phyloP scores from a whole-genome alignment of 768 basidiomycete species.

The Tulasnella sp. region DNA sequence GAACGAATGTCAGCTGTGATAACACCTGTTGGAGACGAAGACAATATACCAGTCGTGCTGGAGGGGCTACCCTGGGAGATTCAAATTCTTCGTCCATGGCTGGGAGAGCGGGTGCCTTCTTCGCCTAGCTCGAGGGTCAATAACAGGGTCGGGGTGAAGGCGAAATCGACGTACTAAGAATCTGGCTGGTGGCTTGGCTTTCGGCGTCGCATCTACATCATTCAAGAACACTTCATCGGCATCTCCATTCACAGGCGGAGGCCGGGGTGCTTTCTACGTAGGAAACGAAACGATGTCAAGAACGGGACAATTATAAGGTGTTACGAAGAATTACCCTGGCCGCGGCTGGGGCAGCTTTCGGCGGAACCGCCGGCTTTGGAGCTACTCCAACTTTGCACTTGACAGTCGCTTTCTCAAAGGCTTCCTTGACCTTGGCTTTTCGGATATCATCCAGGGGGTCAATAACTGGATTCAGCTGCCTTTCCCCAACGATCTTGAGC shows the following conservation, averaged over 20 bases:
- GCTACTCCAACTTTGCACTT: conserved; percentile 63
- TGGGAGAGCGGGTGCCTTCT: conserved; percentile 4
- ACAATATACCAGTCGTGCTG: not conserved
- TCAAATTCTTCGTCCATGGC: not conserved
- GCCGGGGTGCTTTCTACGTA: not conserved
- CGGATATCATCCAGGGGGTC: conserved; percentile 77
- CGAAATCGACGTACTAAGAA: conserved; percentile 10
- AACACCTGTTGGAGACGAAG: not conserved
- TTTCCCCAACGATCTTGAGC: conserved; percentile 95
- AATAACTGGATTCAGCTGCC: conserved; percentile 75
- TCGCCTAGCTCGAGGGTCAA: not conserved
- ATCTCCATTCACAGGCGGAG: conserved; percentile 20
- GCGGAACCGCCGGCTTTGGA: conserved; percentile 28
- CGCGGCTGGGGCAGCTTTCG: conserved; percentile 28
- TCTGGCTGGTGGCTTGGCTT: conserved; percentile 20
- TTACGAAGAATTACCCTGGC: conserved; percentile 3
- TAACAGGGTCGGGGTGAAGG: not conserved
- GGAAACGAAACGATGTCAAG: not conserved
- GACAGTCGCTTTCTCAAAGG: conserved; percentile 81
- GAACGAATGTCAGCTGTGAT: not conserved
- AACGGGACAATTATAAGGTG: not conserved
- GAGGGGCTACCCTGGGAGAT: not conserved
- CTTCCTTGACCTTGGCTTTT: conserved; percentile 88
- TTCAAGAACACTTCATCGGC: conserved; percentile 14
- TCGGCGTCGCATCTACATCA: conserved; percentile 14